phyloP scores from a whole-genome alignment of 192 early-diverging fungal species.

The Coemansia sp. region DNA sequence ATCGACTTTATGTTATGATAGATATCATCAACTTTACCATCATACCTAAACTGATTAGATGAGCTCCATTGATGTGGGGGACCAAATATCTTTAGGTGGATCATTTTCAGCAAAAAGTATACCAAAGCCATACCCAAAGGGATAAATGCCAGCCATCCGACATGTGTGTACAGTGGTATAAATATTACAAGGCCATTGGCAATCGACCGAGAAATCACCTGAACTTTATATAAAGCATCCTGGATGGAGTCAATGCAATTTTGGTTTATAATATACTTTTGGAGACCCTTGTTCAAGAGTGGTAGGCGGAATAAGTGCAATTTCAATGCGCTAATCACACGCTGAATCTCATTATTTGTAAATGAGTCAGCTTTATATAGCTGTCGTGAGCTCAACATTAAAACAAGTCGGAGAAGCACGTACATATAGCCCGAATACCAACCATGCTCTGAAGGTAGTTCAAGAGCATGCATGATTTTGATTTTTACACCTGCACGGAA shows the following conservation, averaged over 20 bases:
- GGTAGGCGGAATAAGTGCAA: slow-evolving; percentile 33
- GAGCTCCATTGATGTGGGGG: background rate
- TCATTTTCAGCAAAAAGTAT: background rate
- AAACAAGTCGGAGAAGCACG: background rate
- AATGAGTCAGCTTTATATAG: background rate
- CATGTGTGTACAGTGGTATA: slow-evolving; percentile 11
- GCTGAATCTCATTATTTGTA: background rate
- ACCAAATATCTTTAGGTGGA: slow-evolving; percentile 3
- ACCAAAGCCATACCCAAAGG: slow-evolving; percentile 8
- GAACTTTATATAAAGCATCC: too few species aligned
- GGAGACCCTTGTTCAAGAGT: slow-evolving; percentile 6
- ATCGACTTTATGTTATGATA: slow-evolving; percentile 33
- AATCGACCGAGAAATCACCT: too few species aligned
- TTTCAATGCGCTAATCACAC: slow-evolving; percentile 7
- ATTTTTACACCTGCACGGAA: too few species aligned
- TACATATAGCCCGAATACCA: slow-evolving; percentile 14
- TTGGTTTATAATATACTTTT: background rate
- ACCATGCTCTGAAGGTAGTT: slow-evolving; percentile 14
- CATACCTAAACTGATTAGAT: background rate
- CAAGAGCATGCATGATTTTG: slow-evolving; percentile 17
- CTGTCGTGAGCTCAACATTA: background rate
- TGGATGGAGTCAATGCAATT: too few species aligned
- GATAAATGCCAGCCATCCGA: slow-evolving; percentile 24
- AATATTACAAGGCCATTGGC: background rate
- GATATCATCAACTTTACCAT: slow-evolving; percentile 17